Base-by-base conservation (phyloP, 1,284 basidiomycete genomes). In the Cryptococcus sp. region DNA sequence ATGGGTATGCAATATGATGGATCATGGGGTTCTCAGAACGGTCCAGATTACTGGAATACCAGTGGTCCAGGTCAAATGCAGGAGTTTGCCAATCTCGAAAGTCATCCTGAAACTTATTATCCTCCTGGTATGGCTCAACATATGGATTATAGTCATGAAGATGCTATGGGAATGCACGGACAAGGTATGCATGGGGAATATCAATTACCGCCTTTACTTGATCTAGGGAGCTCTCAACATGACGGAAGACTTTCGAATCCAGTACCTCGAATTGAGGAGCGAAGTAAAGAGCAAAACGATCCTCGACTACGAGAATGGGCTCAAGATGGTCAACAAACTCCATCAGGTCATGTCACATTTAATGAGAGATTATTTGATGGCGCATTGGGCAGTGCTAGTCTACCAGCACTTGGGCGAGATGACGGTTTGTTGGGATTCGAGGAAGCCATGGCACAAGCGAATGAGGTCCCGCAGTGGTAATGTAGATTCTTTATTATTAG, bases 361-460 rank as follows among this genome's bases (percentile, higher is more conserved):
- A 66, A 64, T 45, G 70, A 72, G 46, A 46, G 64, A 10, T 44
- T 72, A 49, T 72, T 72, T 50, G 70, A 67, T 46, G 70, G 68
- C 2, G 67, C 66, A 4, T 47, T 71, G 14, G 66, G 68, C 3
- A 63, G 52, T 33, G 64, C 64, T 2, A 52, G 46, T 13, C 41
- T 54, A 32, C 52, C 54, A 6, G 14, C n/a, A 13, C 15, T 58
- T 4, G 52, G 53, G 13, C 41, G 50, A 15, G 62, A 64, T 31
- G 62, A 66, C 14, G 62, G 58, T 5, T 33, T 66, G 49, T 53
- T 51, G 10, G 64, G 56, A n/a, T 66, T 66, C 53, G 62, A 64
- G 32, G 62, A 68, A 46, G 66, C 65, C n/a, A 55, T 68, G 42
- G 56, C 60, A 46, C 63, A 68, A 44, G 64, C 59, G 30, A 56